Evolutionary conservation across 768 basidiomycete species (phyloP).

Genomic region (Suillus variegatus): DNA sequence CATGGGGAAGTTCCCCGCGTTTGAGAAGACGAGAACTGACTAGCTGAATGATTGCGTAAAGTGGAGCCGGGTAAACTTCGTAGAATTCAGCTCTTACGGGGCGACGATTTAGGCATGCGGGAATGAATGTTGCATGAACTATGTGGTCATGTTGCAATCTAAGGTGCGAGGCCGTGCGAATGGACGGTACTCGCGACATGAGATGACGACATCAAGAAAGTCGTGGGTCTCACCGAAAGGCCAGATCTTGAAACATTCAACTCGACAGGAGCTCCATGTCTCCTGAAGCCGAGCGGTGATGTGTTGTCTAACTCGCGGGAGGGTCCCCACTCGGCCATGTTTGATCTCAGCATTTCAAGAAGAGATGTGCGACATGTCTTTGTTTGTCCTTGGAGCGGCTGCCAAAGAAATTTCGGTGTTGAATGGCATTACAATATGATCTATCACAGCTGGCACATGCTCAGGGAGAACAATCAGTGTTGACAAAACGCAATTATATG

Average conservation of each 20-base stretch:
- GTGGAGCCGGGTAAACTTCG: not conserved
- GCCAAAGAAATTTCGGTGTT: not conserved
- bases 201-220: not conserved
- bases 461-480: not conserved
- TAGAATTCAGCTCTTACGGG: not conserved
- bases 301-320: not conserved
- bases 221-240: not conserved
- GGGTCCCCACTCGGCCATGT: not conserved
- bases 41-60: not conserved
- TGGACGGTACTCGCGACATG: not conserved
- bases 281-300: not conserved
- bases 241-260: not conserved
- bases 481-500: not conserved
- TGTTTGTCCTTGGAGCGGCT: not conserved
- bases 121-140: not conserved
- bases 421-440: not conserved
- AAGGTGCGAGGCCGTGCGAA: not conserved
- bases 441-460: not conserved
- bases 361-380: not conserved
- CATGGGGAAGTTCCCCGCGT: not conserved
- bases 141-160: too few relatives aligned
- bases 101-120: not conserved
- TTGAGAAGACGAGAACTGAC: not conserved
- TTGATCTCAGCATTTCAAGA: not conserved
- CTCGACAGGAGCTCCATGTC: not conserved